Base-by-base conservation (phyloP, 1,139 yeast genomes). In the Torulaspora pretoriensis region DNA sequence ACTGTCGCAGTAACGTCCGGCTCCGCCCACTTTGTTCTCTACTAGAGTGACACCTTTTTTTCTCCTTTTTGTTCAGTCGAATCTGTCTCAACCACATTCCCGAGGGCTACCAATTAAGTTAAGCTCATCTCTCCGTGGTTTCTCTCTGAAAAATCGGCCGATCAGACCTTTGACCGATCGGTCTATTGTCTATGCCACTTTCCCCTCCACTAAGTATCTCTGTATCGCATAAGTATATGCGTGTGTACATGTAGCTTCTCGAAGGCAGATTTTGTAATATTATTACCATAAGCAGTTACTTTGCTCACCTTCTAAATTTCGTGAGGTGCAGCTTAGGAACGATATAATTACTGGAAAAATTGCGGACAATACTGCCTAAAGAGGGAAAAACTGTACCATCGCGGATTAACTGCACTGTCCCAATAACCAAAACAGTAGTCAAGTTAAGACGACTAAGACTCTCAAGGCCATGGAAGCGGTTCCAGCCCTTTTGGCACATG, bases 1-100 rank as follows among this genome's bases (percentile, higher is more conserved):
- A 92, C 97, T 44, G 95, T 84, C 51, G 78, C 95, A 53, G 92
- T 90, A 47, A 78, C 86, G 49, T 67, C 72, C 14, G 97, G 97
- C 65, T 70, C 75, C 56, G 97, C 89, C 54, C 72, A 80, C 62
- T 83, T 81, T 66, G 85, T 83, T 54, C 73, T 80, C 55, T 83
- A 81, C 72, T 35, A 27, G 26, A 33, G 13, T 13, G 33, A 14
- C 12, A 25, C 5, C 19, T 17, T 14, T 16, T 19, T 28, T 8
- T 35, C 25, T 26, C 31, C 33, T 24, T 23, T 32, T 41, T 29
- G 33, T 32, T 37, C 34, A 24, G n/a, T 13, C 35, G 30, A 33
- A 26, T 40, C 45, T 34, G 40, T 32, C 44, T 26, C 35, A 22
- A 14, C 33, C 13, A 10, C 29, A 23, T 25, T 37, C 29, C 29